Base-by-base conservation (phyloP, 2,329 filamentous ascomycete genomes). In the Trichoderma hamatum region DNA sequence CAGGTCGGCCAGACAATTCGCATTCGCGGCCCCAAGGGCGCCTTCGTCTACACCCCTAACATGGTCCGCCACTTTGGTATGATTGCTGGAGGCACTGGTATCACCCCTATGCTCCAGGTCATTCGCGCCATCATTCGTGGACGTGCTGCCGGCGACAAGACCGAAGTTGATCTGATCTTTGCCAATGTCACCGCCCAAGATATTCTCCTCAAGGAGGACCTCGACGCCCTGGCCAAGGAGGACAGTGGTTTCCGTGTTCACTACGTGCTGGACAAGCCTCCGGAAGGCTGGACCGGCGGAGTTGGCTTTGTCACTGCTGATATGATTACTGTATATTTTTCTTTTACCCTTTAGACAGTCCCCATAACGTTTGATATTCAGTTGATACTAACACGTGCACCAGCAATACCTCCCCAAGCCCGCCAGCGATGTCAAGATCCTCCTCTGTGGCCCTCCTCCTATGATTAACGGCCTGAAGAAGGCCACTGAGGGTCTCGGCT, bases 391-490 rank as follows among this genome's bases (percentile, higher is more conserved):
- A 79, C 72, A 19, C 1, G 1, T 1, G 9, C 34, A 46, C 16
- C 74, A 93, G 90, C 88, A 92, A 85, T 90, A 86, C 80, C 87
- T 98, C 67, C 94, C 96, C 69, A 89, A 92, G 78, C 89, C 96
- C 24, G 92, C 93, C 68, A 83, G 86, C 69, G 94, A 98, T 77
- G 90, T 97, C 83, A 98, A 98, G 88, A 88, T 99, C 75, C 86
- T 98, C 70, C 86, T 98, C 74, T 99, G 96, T 79, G 96, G 96
- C 67, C 96, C 96, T 69, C 96, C 96, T 69, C 96, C 96, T 62
- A 99, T 99, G 96, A 88, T 98, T 72, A 92, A 91, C 76, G 95
- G 94, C 63, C 91, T 98, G 85, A 99, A 99, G 92, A 98, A 98
- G 88, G 88, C 93, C 7, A 91, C 94, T 62, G 93, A 96, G 82